Evolutionary conservation across 1,284 basidiomycete genomes (phyloP).

Genomic region (Cutaneotrichosporon dermatis): DNA sequence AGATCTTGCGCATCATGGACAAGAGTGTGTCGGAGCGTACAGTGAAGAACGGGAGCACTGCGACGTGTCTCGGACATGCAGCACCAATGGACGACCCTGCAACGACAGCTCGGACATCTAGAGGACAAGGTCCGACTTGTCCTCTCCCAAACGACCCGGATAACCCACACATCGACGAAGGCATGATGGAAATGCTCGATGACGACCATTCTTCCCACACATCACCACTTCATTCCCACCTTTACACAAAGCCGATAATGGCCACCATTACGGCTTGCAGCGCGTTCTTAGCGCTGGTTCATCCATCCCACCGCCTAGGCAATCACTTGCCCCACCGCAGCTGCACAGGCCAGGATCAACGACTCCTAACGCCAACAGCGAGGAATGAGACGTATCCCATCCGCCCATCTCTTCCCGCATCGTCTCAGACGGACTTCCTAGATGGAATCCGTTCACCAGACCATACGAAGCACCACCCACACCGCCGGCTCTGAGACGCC

Average conservation of each 20-base stretch:
- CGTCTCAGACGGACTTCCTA: conserved; percentile 11
- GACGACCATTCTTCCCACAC: conserved; percentile 13
- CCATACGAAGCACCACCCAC: conserved; percentile 1
- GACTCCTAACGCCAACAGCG: conserved; percentile 7
- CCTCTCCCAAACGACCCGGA: conserved; percentile 24
- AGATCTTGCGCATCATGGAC: conserved; percentile 84
- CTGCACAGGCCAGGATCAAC: conserved; percentile 2
- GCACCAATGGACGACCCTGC: conserved; percentile 26
- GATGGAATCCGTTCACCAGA: conserved; percentile 30
- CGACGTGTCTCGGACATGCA: conserved; percentile 54
- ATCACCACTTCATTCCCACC: not conserved
- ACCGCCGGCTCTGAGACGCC: conserved; percentile 3
- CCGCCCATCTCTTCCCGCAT: conserved; percentile 3
- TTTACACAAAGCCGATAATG: not conserved
- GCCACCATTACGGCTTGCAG: conserved; percentile 4
- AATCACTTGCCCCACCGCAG: not conserved
- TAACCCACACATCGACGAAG: conserved; percentile 5
- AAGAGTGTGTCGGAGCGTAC: conserved; percentile 83
- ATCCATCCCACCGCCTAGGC: not conserved
- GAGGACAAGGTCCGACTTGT: conserved; percentile 28
- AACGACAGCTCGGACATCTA: conserved; percentile 31
- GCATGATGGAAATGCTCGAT: conserved; percentile 24
- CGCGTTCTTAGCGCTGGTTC: conserved; percentile 11
- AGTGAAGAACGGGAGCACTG: conserved; percentile 89
- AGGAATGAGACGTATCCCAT: not conserved